phyloP scores from a whole-genome alignment of 306 rosid species.

The Acmispon strigosus region DNA sequence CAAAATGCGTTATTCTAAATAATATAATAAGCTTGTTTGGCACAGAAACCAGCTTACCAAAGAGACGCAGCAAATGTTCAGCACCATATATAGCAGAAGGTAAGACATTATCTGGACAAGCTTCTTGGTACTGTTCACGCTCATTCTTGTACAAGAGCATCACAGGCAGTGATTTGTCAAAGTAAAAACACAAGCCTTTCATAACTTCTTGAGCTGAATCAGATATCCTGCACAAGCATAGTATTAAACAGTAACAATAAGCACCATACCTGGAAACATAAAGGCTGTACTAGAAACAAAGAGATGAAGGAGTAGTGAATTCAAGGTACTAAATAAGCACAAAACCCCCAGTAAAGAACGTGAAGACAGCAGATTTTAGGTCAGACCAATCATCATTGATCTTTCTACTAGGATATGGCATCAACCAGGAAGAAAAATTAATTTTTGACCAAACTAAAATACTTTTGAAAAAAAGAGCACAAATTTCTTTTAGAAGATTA shows the following conservation, averaged over 20 bases:
- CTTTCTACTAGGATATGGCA: background rate
- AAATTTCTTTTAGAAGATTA: background rate
- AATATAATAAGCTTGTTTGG: background rate
- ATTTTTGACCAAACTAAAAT: background rate
- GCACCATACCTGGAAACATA: background rate
- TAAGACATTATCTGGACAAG: constrained; percentile 32
- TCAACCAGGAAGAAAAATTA: background rate
- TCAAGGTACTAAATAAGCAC: background rate
- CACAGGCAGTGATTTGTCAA: constrained; percentile 75
- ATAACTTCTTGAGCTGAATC: constrained; percentile 55
- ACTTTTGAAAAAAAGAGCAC: background rate
- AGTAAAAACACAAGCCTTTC: constrained; percentile 69
- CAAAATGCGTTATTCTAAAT: background rate
- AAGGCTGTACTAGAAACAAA: background rate
- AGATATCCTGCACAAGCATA: constrained; percentile 40
- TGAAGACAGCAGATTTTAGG: background rate
- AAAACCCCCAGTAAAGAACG: background rate
- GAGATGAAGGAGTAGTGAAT: background rate
- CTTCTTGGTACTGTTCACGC: constrained; percentile 65
- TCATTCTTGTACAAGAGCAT: constrained; percentile 77
- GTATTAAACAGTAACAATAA: background rate
- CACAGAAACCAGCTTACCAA: constrained; percentile 45
- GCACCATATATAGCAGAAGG: constrained; percentile 87
- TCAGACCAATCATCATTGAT: constrained; percentile 3
- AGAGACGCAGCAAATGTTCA: constrained; percentile 85